Conservation (phyloP, 1,139 yeast genomes). For the Kurtzmaniella natalensis region DNA sequence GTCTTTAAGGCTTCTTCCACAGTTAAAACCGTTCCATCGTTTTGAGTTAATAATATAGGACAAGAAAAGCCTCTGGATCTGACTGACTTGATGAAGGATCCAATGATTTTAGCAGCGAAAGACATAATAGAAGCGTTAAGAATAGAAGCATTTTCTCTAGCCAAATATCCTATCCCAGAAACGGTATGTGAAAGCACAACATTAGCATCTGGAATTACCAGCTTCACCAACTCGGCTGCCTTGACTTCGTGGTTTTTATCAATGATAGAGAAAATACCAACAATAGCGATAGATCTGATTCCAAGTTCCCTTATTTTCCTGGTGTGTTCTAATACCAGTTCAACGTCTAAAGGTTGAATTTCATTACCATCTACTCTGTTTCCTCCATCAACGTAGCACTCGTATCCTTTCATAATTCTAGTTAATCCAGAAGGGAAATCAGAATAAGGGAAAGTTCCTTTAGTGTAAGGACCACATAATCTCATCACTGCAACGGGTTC, state of each 20-base stretch:
- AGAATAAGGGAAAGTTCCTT: conserved; percentile 30
- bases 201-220: conserved; percentile 24
- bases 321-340: conserved; percentile 23
- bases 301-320: conserved; percentile 21
- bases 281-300: conserved; percentile 27
- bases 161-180: conserved; percentile 36
- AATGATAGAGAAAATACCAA: conserved; percentile 37
- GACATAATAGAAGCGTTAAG: conserved; percentile 36
- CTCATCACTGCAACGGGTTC: conserved; percentile 38
- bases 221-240: conserved; percentile 22
- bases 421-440: conserved; percentile 36
- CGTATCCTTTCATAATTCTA: conserved; percentile 24
- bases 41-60: conserved; percentile 36
- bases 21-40: conserved; percentile 39
- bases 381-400: conserved; percentile 32
- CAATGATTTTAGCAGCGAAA: conserved; percentile 32
- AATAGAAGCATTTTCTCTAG: conserved; percentile 40
- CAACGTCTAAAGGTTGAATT: conserved; percentile 25
- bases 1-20: conserved; percentile 26
- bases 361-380: conserved; percentile 34
- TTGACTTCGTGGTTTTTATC: conserved; percentile 26
- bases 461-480: conserved; percentile 33
- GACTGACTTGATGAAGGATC: conserved; percentile 29
- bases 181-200: conserved; percentile 32
- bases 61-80: conserved; percentile 24